phyloP scores from a whole-genome alignment of 257 asterid species.

The Leonotis leonurus region DNA sequence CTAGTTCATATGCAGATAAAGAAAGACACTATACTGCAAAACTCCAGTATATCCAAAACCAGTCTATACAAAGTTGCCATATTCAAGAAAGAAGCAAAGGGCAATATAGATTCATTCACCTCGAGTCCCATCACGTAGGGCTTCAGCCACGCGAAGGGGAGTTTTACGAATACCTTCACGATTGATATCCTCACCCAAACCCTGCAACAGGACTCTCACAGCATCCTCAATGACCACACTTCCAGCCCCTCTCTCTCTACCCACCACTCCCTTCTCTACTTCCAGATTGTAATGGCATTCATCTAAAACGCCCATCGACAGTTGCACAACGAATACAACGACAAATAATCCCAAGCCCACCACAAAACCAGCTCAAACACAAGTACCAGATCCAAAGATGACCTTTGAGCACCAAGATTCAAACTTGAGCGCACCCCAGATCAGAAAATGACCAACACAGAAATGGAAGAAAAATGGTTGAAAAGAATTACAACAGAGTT shows the following conservation, averaged over 20 bases:
- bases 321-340: background rate
- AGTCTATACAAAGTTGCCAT: background rate
- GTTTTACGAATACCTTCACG: conserved; percentile 82
- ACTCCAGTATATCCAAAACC: background rate
- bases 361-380: conserved; percentile 18
- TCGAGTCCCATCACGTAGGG: conserved; percentile 79
- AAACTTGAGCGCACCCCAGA: conserved; percentile 20
- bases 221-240: conserved; percentile 61
- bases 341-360: conserved; percentile 10
- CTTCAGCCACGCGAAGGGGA: conserved; percentile 91
- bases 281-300: conserved; percentile 55
- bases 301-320: conserved; percentile 85
- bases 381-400: conserved; percentile 12
- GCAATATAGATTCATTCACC: conserved; percentile 39
- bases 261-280: conserved; percentile 56
- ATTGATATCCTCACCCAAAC: conserved; percentile 84
- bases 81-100: background rate
- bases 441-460: conserved; percentile 15
- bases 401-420: conserved; percentile 17
- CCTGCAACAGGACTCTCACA: conserved; percentile 77
- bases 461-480: background rate
- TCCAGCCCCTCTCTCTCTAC: conserved; percentile 41
- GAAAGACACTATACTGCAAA: background rate
- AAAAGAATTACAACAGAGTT: background rate
- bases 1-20: background rate